These are phyloP conservation scores for Colletotrichum zoysiae DNA, from an alignment of 2,329 filamentous ascomycete genomes.

Conservation along the genomic window DNA sequence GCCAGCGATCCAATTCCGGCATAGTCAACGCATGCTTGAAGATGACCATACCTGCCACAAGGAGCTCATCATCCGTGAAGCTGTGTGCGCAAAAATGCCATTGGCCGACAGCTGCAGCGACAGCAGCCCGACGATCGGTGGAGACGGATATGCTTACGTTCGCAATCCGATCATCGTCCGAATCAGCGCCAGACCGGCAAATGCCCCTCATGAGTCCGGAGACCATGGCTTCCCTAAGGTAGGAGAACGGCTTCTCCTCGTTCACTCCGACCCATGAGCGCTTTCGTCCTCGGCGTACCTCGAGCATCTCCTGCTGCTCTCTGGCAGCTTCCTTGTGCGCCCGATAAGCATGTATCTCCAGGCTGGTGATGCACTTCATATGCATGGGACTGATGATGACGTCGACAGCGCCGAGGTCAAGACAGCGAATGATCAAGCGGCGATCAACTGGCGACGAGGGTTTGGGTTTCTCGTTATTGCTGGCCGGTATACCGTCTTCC, in stretches of 20 bases:
- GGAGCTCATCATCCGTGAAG: constrained; percentile 89
- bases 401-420: constrained; percentile 89
- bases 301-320: constrained; percentile 79
- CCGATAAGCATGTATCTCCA: constrained; percentile 87
- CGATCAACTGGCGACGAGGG: constrained; percentile 52
- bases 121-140: constrained; percentile 71
- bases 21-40: constrained; percentile 87
- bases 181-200: constrained; percentile 75
- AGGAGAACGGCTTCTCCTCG: constrained; percentile 88
- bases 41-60: constrained; percentile 88
- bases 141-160: constrained; percentile 77
- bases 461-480: constrained; percentile 23
- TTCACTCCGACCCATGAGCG: constrained; percentile 92
- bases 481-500: constrained; percentile 47
- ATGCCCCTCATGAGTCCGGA: constrained; percentile 91
- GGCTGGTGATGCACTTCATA: constrained; percentile 77
- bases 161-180: constrained; percentile 72
- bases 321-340: constrained; percentile 81
- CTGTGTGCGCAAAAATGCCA: constrained; percentile 94
- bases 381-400: constrained; percentile 85
- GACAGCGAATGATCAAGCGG: constrained; percentile 73
- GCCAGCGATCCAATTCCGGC: constrained; percentile 85
- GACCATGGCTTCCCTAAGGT: constrained; percentile 93
- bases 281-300: constrained; percentile 81
- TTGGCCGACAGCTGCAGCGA: constrained; percentile 77